Conservation (phyloP, 2,329 filamentous ascomycete species). For the Calonectria crousiana region DNA sequence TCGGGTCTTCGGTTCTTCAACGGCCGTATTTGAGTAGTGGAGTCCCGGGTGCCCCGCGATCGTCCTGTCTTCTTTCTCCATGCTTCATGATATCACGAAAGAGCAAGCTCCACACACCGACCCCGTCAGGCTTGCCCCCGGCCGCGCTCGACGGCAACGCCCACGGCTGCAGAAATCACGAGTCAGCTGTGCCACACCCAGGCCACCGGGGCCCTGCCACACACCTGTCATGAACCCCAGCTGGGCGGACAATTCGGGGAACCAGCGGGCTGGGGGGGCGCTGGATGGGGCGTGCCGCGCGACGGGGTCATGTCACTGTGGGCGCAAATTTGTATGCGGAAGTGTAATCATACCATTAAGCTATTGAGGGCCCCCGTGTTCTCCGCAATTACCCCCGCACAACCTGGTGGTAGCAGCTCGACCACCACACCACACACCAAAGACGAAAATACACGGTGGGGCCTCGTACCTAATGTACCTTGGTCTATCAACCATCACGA, state of each 20-base stretch:
- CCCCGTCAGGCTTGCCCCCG: constrained; percentile 12
- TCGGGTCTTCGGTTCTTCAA: constrained; percentile 37
- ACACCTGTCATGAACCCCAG: constrained; percentile 5
- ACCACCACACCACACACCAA: constrained; percentile 7
- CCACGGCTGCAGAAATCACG: neutral
- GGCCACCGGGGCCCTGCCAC: neutral
- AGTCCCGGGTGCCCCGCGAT: constrained; percentile 25
- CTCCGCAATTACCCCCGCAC: constrained; percentile 26
- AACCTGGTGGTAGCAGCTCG: constrained; percentile 1
- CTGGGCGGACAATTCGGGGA: constrained; percentile 15
- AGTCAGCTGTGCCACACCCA: constrained; percentile 16
- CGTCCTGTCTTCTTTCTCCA: constrained; percentile 3
- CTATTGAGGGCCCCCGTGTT: constrained; percentile 22
- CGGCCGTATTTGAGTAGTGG: constrained; percentile 38
- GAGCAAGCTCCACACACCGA: constrained; percentile 13
- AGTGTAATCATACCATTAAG: constrained; percentile 25
- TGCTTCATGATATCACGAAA: constrained; percentile 32
- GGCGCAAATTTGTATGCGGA: neutral
- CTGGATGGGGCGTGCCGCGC: neutral
- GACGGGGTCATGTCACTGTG: constrained; percentile 1
- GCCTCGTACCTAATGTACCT: neutral
- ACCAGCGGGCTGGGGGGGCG: neutral
- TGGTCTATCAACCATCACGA: constrained; percentile 26
- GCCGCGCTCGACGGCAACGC: constrained; percentile 17
- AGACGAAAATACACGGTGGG: neutral